Conservation (phyloP, 2,329 filamentous ascomycete species). For the Chaetomiaceae sp. region DNA sequence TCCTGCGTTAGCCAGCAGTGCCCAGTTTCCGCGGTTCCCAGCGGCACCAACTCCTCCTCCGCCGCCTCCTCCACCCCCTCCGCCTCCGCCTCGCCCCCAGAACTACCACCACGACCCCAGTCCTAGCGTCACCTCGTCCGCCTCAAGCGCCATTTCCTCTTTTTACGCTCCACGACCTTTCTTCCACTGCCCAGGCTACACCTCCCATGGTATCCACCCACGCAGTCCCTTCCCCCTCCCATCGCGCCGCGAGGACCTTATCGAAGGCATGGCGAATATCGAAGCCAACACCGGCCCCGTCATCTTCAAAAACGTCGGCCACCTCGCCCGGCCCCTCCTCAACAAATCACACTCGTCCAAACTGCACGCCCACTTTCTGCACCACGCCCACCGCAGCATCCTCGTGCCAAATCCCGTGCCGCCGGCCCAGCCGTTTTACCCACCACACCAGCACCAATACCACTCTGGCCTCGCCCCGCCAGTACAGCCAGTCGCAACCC, state of each 20-base stretch:
- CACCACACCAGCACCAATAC: too few relatives aligned
- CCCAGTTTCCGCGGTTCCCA: too few relatives aligned
- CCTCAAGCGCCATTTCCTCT: not conserved
- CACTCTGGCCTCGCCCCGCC: too few relatives aligned
- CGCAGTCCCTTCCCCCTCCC: not conserved
- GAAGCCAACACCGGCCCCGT: not conserved
- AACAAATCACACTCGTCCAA: conserved; percentile 7
- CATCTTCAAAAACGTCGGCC: conserved; percentile 8
- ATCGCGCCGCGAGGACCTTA: conserved; percentile 6
- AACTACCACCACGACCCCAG: not conserved
- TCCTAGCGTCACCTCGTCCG: not conserved
- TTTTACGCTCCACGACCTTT: not conserved
- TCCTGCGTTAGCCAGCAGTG: too few relatives aligned
- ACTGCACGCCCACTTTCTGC: conserved; percentile 4
- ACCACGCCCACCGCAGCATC: conserved; percentile 4
- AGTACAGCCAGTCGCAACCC: too few relatives aligned
- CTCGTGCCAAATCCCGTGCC: not conserved
- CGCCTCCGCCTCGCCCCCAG: too few relatives aligned
- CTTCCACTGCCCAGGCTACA: conserved; percentile 2
- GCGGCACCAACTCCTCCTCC: too few relatives aligned
- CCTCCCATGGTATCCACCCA: not conserved
- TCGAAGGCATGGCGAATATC: conserved; percentile 8
- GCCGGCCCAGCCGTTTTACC: too few relatives aligned
- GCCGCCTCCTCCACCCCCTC: not conserved
- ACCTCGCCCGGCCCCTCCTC: conserved; percentile 11